A percentile compares a stretch with the other conserved stretches of the same genome.
Conservation (phyloP, 257 asterid genomes). For the Eucommia ulmoides region DNA sequence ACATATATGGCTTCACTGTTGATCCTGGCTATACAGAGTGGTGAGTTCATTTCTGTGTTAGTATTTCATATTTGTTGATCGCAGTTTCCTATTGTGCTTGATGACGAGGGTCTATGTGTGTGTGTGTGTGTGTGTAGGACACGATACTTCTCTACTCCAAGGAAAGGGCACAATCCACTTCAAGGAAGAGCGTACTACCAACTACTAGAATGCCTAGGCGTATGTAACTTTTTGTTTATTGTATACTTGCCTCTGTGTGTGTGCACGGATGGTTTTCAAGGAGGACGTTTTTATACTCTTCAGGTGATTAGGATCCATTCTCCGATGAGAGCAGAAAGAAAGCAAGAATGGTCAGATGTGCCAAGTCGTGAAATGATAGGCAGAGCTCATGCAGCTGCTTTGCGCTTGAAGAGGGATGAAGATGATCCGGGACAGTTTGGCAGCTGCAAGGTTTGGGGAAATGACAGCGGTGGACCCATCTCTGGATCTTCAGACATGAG, state of each 20-base stretch:
- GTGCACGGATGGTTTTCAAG: background rate
- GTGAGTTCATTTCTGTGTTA: conserved; percentile 25
- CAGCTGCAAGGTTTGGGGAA: conserved; percentile 86
- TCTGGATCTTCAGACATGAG: conserved; percentile 79
- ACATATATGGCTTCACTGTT: conserved; percentile 94
- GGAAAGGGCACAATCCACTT: conserved; percentile 98
- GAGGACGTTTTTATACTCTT: conserved; percentile 9
- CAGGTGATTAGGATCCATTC: conserved; percentile 97
- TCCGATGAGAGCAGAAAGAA: conserved; percentile 90
- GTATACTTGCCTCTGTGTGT: background rate
- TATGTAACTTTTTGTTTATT: conserved; percentile 21
- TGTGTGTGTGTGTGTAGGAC: conserved; percentile 36
- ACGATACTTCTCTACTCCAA: conserved; percentile 87
- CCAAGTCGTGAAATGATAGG: conserved; percentile 66
- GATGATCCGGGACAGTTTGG: conserved; percentile 51
- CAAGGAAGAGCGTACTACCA: conserved; percentile 99
- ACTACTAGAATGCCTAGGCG: conserved; percentile 98
- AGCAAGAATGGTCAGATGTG: conserved; percentile 84
- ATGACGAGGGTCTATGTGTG: background rate
- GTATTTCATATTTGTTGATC: background rate
- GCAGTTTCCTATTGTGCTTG: background rate
- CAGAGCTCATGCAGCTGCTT: conserved; percentile 74
- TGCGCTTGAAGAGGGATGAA: conserved; percentile 42
- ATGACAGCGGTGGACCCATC: conserved; percentile 54
- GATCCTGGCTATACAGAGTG: conserved; percentile 99